Percentiles rank a stretch among this genome's conserved stretches.
Conservation (phyloP, 108 stramenopile genomes). For the Cyclostephanos tholiformis region DNA sequence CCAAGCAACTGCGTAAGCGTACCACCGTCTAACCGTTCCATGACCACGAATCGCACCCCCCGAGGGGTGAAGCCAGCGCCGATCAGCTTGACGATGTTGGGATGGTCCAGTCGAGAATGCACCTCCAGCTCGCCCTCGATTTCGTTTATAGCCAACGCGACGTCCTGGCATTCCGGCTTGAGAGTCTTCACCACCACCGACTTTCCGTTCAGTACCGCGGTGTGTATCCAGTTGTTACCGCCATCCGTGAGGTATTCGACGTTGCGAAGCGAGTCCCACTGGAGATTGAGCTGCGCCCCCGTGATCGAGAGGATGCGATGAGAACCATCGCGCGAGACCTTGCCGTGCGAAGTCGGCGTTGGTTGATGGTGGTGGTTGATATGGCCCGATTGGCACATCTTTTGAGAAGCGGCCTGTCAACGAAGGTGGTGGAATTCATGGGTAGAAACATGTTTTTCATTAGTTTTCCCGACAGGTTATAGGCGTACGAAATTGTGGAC, state of each 20-base stretch:
- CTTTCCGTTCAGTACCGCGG: constrained; percentile 75
- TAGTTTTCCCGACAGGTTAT: background rate
- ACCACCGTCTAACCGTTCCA: constrained; percentile 92
- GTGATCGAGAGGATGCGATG: constrained; percentile 66
- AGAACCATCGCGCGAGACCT: constrained; percentile 39
- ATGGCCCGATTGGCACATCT: constrained; percentile 38
- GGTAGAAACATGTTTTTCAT: background rate
- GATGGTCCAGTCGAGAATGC: constrained; percentile 79
- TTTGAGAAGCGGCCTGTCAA: constrained; percentile 3
- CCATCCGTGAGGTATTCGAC: constrained; percentile 93
- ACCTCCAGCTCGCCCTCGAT: constrained; percentile 86
- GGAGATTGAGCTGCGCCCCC: constrained; percentile 76
- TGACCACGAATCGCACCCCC: constrained; percentile 82
- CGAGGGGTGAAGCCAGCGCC: constrained; percentile 85
- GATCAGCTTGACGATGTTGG: constrained; percentile 74
- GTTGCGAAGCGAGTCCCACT: constrained; percentile 80
- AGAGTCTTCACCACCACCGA: constrained; percentile 90
- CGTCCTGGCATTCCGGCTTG: constrained; percentile 90
- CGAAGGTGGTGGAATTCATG: background rate
- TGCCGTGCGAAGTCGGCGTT: constrained; percentile 1
- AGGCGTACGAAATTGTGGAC: background rate
- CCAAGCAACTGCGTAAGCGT: constrained; percentile 88
- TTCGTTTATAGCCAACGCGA: constrained; percentile 87
- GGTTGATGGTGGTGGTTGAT: background rate
- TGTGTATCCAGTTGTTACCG: constrained; percentile 92